A percentile compares a stretch with the other conserved stretches of the same genome.
phyloP scores from a whole-genome alignment of 1,284 basidiomycete genomes.

The Vanrija sp. region DNA sequence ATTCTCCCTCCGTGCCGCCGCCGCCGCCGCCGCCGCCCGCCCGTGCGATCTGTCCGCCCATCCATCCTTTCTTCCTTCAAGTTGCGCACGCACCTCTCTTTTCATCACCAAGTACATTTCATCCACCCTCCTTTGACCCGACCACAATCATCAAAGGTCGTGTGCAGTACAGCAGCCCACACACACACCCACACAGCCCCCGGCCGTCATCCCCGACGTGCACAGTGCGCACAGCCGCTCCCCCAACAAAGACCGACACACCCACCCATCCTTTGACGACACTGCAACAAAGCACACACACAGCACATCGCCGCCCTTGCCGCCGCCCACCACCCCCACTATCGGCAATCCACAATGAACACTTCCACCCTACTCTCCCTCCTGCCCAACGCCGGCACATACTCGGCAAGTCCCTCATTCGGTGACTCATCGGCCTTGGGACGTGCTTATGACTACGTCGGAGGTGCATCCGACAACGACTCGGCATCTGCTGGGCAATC shows the following conservation, averaged over 20 bases:
- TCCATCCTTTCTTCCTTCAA: not conserved
- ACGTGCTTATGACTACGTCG: conserved; percentile 16
- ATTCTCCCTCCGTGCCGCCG: too few species aligned
- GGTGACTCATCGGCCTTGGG: conserved; percentile 6
- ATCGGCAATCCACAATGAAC: conserved; percentile 10
- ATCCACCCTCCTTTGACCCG: not conserved
- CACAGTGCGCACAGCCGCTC: not conserved
- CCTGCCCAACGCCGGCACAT: conserved; percentile 14
- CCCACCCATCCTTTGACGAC: too few species aligned
- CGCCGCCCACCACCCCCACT: too few species aligned
- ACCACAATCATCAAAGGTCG: too few species aligned
- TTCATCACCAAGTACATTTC: not conserved
- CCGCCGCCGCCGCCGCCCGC: not conserved
- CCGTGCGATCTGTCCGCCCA: not conserved
- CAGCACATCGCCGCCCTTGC: too few species aligned
- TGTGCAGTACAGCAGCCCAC: too few species aligned
- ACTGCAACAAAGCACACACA: too few species aligned
- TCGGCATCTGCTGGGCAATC: conserved; percentile 1
- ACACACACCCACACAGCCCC: too few species aligned
- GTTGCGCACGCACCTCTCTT: not conserved
- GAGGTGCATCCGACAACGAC: conserved; percentile 13
- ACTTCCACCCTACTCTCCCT: conserved; percentile 14
- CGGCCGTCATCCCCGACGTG: too few species aligned
- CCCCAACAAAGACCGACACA: too few species aligned
- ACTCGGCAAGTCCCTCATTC: conserved; percentile 6